Base-by-base conservation (phyloP, 2,329 filamentous ascomycete species). In the Cladosporium cucumerinum region DNA sequence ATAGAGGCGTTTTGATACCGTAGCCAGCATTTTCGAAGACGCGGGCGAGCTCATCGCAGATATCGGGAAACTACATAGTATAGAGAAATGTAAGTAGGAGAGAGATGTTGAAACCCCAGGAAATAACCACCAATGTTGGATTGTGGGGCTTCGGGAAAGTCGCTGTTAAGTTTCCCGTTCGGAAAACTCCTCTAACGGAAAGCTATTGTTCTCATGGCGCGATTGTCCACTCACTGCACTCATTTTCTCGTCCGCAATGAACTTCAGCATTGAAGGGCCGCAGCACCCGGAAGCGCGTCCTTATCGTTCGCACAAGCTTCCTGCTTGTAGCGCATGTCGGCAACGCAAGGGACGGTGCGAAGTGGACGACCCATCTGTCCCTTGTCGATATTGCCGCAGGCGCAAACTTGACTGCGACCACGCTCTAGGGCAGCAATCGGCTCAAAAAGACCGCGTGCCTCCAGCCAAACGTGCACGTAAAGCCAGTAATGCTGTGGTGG, bases 291-390 rank as follows among this genome's bases (percentile, higher is more conserved):
- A 1, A 43, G 36, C 8, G 18, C 61, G 61, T 23, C 62, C 62
- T 3, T 64, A 64, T 43, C 62, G 62, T 21, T 64, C 62, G 28
- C 62, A 64, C 54, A 64, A 59, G 21, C 21, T 59, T n/a, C 62
- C 62, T 11, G 62, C 62, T 18, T 64, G 62, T n/a, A 52, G 25
- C 28, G 34, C 43, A 10, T 64, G 62, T 26, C 62, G 62, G 3
- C 39, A 64, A 11, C 54, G 62, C 54, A 64, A 64, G 16, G 54
- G 39, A 5, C 26, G 62, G 2, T 64, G 62, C 49, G 18, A 64
- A 23, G 34, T 64, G 5, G 62, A 58, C 28, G 32, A 58, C 21
- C 54, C 48, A 25, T 21, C 39, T 32, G 43, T 28, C 2, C 21
- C 62, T 23, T 64, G 62, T 59, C 62, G n/a, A n/a, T 64, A 58